Evolutionary conservation across 768 basidiomycete genomes (phyloP).

Genomic region (Tricholoma flavovirens): DNA sequence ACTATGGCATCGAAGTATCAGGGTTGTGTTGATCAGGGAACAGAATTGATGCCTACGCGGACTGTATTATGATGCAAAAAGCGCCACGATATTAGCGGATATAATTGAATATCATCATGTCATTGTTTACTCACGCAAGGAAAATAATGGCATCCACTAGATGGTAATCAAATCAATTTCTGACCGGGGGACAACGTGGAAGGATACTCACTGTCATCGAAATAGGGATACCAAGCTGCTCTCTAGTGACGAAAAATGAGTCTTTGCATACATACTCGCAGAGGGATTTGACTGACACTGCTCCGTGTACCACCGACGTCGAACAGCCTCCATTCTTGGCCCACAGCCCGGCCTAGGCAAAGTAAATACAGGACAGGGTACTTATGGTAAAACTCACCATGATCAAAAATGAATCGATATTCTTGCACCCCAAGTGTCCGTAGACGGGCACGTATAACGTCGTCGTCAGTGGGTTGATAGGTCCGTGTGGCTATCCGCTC

Average conservation of each 20-base stretch:
- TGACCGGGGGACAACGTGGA: neutral
- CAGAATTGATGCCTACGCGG: constrained; percentile 31
- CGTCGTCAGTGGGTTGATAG: constrained; percentile 70
- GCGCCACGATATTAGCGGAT: neutral
- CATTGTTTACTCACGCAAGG: constrained; percentile 45
- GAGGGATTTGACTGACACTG: constrained; percentile 38
- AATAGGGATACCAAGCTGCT: constrained; percentile 74
- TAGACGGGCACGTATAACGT: constrained; percentile 73
- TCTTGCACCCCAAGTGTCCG: constrained; percentile 78
- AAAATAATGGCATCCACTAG: constrained; percentile 78
- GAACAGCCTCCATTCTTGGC: constrained; percentile 74
- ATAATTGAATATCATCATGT: neutral
- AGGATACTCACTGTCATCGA: constrained; percentile 54
- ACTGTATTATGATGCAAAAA: constrained; percentile 16
- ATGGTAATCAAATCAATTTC: constrained; percentile 2
- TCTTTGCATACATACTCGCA: constrained; percentile 2
- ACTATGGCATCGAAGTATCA: constrained; percentile 31
- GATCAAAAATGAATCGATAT: constrained; percentile 59
- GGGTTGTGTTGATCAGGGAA: constrained; percentile 5
- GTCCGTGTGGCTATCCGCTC: constrained; percentile 56
- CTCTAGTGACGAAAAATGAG: constrained; percentile 35
- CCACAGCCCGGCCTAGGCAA: constrained; percentile 45
- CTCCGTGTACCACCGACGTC: constrained; percentile 77
- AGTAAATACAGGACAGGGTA: neutral
- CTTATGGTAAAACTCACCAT: constrained; percentile 37